Conservation (phyloP, 768 basidiomycete genomes). For the Termitomyces sp. region DNA sequence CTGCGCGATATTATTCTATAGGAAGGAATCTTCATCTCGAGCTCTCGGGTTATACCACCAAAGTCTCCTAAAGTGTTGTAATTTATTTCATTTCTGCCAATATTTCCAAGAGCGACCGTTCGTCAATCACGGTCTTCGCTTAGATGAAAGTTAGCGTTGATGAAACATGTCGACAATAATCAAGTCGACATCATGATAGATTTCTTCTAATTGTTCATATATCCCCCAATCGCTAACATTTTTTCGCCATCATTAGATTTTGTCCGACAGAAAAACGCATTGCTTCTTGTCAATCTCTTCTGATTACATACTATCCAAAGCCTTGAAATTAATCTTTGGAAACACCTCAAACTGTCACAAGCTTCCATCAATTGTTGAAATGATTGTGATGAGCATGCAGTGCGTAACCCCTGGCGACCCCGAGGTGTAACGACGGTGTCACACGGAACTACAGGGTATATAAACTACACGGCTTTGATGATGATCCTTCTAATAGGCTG, state of each 20-base stretch:
- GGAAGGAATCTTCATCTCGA: not conserved
- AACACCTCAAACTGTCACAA: constrained; percentile 9
- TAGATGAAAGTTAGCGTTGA: not conserved
- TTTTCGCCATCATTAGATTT: not conserved
- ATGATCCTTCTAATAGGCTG: constrained; percentile 32
- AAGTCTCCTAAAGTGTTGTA: not conserved
- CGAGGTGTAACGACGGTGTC: constrained; percentile 6
- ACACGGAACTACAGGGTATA: constrained; percentile 19
- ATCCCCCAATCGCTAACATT: not conserved
- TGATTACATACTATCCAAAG: not conserved
- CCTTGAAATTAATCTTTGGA: constrained; percentile 4
- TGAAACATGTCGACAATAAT: not conserved
- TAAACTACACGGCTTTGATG: constrained; percentile 17
- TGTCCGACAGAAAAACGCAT: not conserved
- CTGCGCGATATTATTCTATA: constrained; percentile 1
- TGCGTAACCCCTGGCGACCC: constrained; percentile 5
- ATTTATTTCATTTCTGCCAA: not conserved
- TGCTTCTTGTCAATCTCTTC: not conserved
- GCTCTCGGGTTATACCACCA: not conserved
- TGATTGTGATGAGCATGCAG: constrained; percentile 4
- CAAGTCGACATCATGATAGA: not conserved
- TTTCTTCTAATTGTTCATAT: not conserved
- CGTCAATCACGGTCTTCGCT: not conserved
- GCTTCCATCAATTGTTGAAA: constrained; percentile 2
- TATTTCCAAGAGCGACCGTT: not conserved